These are phyloP conservation scores for Hyaloscypha bicolor DNA, from an alignment of 495 filamentous ascomycete genomes.

Conservation along the genomic window DNA sequence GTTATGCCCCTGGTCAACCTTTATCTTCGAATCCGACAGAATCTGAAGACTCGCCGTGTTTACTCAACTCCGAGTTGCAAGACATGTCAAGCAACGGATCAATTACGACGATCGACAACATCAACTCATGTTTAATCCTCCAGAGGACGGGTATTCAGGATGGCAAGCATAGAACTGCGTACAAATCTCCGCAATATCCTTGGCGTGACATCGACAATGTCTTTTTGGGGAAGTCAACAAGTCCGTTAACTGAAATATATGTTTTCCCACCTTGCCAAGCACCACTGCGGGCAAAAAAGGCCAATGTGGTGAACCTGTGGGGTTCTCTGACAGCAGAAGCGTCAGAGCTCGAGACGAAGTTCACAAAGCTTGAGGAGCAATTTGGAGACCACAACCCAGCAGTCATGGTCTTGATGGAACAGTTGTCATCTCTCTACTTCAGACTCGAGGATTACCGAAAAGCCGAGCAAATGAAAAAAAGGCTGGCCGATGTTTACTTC, in stretches of 20 bases:
- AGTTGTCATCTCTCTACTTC: neutral
- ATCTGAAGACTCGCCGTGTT: neutral
- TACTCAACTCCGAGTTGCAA: neutral
- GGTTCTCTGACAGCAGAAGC: neutral
- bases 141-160: neutral
- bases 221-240: neutral
- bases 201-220: neutral
- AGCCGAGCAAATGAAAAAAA: neutral
- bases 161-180: neutral
- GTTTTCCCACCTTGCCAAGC: neutral
- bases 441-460: neutral
- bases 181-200: neutral
- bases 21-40: neutral
- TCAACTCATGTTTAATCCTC: neutral
- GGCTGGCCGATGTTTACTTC: neutral
- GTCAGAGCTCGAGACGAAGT: neutral
- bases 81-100: neutral
- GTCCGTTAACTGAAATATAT: conserved; percentile 1
- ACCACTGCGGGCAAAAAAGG: neutral
- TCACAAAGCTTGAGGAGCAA: neutral
- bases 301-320: neutral
- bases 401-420: neutral
- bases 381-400: neutral
- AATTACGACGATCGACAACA: neutral
- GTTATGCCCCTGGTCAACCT: neutral